A percentile compares a stretch with the other conserved stretches of the same genome.
These are phyloP conservation scores for Curvularia lunata DNA, from an alignment of 2,329 filamentous ascomycete genomes.

Conservation along the genomic window DNA sequence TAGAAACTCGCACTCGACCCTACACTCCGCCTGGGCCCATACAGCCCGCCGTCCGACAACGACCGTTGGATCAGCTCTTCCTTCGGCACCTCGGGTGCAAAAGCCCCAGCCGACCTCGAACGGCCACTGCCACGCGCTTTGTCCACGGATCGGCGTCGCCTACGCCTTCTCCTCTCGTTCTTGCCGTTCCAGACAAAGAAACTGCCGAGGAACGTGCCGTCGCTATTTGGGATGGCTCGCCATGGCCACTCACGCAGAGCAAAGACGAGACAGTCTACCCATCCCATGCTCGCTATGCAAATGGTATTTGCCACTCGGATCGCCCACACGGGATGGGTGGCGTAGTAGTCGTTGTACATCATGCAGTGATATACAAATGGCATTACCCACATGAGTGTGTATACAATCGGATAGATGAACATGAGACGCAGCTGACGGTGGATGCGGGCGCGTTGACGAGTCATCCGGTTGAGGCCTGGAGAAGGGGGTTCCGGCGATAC, in stretches of 20 bases:
- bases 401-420: conserved; percentile 78
- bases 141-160: too few species aligned
- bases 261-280: conserved; percentile 73
- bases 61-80: background rate
- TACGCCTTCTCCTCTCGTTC: background rate
- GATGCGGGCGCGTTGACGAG: conserved; percentile 60
- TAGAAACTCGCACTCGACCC: conserved; percentile 28
- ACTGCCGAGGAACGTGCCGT: conserved; percentile 53
- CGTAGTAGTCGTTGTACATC: conserved; percentile 62
- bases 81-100: background rate
- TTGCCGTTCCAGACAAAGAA: conserved; percentile 19
- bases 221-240: conserved; percentile 59
- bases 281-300: conserved; percentile 69
- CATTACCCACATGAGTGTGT: conserved; percentile 73
- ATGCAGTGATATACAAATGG: conserved; percentile 71
- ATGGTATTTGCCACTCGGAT: conserved; percentile 63
- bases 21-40: conserved; percentile 6
- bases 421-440: conserved; percentile 72
- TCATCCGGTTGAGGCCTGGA: conserved; percentile 20
- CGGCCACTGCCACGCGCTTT: background rate
- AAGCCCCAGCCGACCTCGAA: background rate
- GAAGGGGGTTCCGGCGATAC: background rate
- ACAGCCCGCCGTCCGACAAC: background rate
- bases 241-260: conserved; percentile 74
- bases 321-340: conserved; percentile 60